These are phyloP conservation scores for Aquilaria sinensis DNA, from an alignment of 345 rosid species.

Conservation along the genomic window DNA sequence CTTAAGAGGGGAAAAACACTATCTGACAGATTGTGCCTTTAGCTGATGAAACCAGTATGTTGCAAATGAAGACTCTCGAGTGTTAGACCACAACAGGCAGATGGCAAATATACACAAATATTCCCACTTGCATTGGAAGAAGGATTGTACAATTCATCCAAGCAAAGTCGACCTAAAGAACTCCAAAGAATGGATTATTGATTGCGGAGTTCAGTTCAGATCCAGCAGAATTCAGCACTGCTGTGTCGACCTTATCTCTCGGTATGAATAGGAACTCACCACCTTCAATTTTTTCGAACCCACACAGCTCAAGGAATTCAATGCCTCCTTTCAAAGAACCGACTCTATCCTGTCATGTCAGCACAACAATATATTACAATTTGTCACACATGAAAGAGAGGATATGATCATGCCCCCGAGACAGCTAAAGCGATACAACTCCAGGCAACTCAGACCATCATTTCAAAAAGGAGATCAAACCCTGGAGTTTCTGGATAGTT, in stretches of 20 bases:
- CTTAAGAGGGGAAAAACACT: too few species aligned
- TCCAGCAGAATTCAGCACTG: conserved; percentile 79
- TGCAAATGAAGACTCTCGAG: too few species aligned
- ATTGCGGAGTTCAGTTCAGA: conserved; percentile 94
- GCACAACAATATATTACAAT: neutral
- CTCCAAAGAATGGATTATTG: conserved; percentile 89
- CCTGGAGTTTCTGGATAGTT: too few species aligned
- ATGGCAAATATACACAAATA: too few species aligned
- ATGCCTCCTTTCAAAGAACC: conserved; percentile 76
- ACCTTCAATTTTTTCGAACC: conserved; percentile 79
- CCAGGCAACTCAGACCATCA: too few species aligned
- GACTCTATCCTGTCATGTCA: conserved; percentile 73
- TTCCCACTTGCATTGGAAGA: neutral
- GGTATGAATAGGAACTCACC: conserved; percentile 69
- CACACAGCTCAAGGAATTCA: conserved; percentile 79
- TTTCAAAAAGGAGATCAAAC: too few species aligned
- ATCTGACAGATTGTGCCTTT: too few species aligned
- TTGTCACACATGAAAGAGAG: neutral
- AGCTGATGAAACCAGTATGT: too few species aligned
- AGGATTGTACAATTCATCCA: neutral
- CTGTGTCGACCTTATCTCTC: conserved; percentile 68
- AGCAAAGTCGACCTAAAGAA: conserved; percentile 36
- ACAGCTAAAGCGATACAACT: too few species aligned
- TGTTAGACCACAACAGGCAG: too few species aligned
- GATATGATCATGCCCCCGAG: too few species aligned